Evolutionary conservation across 2,329 filamentous ascomycete species (phyloP).

Genomic region (Pseudopyricularia cyperi): DNA sequence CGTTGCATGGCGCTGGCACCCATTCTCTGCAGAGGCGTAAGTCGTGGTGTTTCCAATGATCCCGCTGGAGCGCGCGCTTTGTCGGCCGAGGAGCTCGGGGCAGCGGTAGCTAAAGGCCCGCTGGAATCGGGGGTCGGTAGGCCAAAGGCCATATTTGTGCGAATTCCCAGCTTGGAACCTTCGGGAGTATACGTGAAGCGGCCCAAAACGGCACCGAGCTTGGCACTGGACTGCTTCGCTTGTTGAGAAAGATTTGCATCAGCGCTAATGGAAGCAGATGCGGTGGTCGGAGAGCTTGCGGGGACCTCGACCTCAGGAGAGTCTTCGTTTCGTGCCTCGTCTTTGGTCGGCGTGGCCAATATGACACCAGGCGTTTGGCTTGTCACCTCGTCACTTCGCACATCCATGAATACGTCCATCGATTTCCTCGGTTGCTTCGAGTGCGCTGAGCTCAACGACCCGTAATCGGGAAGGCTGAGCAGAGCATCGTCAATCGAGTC

Average conservation of each 20-base stretch:
- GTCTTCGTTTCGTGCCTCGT: background rate
- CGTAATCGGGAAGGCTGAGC: slow-evolving; percentile 33
- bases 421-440: slow-evolving; percentile 22
- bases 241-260: background rate
- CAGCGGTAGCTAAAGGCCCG: slow-evolving; percentile 13
- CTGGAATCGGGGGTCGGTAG: slow-evolving; percentile 12
- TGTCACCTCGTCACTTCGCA: background rate
- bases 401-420: slow-evolving; percentile 31
- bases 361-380: background rate
- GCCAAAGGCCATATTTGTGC: slow-evolving; percentile 12
- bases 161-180: background rate
- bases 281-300: background rate
- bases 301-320: background rate
- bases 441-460: slow-evolving; percentile 20
- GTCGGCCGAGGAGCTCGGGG: background rate
- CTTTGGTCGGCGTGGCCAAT: background rate
- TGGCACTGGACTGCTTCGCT: background rate
- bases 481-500: slow-evolving; percentile 44
- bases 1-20: slow-evolving; percentile 28
- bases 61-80: slow-evolving; percentile 4
- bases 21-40: slow-evolving; percentile 40
- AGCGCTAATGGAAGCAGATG: background rate
- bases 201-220: slow-evolving; percentile 4
- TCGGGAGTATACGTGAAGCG: slow-evolving; percentile 10
- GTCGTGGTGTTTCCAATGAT: slow-evolving; percentile 9